These are phyloP conservation scores for Aspergillus ruber DNA, from an alignment of 2,329 filamentous ascomycete genomes.

Conservation along the genomic window DNA sequence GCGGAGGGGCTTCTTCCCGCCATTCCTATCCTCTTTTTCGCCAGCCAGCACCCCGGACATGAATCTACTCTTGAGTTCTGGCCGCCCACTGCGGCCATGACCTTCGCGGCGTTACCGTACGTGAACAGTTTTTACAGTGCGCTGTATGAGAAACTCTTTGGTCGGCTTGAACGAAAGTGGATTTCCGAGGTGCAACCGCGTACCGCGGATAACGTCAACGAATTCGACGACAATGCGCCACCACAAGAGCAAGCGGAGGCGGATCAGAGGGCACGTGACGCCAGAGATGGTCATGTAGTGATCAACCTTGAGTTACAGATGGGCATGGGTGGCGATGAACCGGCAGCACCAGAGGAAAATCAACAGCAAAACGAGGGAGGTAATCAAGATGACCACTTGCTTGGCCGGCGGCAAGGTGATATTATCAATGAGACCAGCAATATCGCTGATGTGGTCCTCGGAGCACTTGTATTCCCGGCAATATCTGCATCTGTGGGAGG, in stretches of 20 bases:
- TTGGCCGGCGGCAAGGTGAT: conserved; percentile 36
- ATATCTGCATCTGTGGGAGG: conserved; percentile 76
- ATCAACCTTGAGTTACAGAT: conserved; percentile 47
- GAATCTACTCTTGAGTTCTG: conserved; percentile 52
- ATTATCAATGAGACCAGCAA: conserved; percentile 49
- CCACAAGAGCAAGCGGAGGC: conserved; percentile 29
- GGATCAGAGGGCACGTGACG: conserved; percentile 19
- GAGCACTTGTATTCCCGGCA: conserved; percentile 71
- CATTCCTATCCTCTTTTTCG: conserved; percentile 53
- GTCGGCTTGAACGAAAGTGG: conserved; percentile 54
- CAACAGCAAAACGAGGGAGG: conserved; percentile 11
- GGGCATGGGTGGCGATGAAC: conserved; percentile 40
- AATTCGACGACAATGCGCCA: conserved; percentile 27
- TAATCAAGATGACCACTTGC: conserved; percentile 15
- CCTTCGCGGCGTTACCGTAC: conserved; percentile 61
- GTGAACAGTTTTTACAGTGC: conserved; percentile 58
- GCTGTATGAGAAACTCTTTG: conserved; percentile 55
- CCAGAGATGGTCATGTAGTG: conserved; percentile 37
- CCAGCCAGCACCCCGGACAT: conserved; percentile 38
- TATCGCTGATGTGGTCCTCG: conserved; percentile 56
- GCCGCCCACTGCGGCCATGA: conserved; percentile 61
- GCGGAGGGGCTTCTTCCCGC: conserved; percentile 59
- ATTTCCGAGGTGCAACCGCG: conserved; percentile 57
- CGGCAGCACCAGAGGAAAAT: conserved; percentile 17
- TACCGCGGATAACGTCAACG: conserved; percentile 34